These are phyloP conservation scores for Aegilops sharonensis DNA, from an alignment of 176 grass and related monocot genomes.

Conservation along the genomic window DNA sequence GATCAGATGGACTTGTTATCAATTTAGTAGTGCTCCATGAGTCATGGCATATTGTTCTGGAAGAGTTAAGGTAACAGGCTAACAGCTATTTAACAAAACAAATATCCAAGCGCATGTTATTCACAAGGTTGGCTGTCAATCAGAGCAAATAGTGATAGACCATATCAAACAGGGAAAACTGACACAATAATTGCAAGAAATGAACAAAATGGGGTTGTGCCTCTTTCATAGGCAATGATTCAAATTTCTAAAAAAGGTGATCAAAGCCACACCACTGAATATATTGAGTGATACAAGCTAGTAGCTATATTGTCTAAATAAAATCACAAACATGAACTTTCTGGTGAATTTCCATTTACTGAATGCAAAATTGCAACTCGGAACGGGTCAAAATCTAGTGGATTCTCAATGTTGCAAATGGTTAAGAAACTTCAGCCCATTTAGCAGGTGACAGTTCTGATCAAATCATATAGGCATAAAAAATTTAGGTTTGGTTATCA, in stretches of 20 bases:
- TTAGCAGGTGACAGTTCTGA: constrained; percentile 20
- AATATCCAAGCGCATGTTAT: not conserved
- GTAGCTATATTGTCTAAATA: not conserved
- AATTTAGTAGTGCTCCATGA: not conserved
- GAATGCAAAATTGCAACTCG: constrained; percentile 4
- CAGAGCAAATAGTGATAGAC: constrained; percentile 16
- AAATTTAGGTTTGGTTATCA: not conserved
- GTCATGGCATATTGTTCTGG: constrained; percentile 1
- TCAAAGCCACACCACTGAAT: not conserved
- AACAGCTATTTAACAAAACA: not conserved
- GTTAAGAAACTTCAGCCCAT: not conserved
- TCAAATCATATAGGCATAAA: constrained; percentile 5
- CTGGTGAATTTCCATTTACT: not conserved
- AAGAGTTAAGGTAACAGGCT: constrained; percentile 1
- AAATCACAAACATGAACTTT: not conserved
- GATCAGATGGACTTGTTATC: not conserved
- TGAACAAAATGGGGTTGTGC: not conserved
- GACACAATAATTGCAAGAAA: not conserved
- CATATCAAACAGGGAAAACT: not conserved
- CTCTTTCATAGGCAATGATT: not conserved
- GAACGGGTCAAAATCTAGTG: not conserved
- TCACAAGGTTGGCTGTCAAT: not conserved
- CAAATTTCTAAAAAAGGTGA: not conserved
- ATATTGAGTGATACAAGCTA: constrained; percentile 9
- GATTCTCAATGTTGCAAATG: constrained; percentile 9